Evolutionary conservation across 345 rosid species (phyloP).

Genomic region (Arabis hirsuta): DNA sequence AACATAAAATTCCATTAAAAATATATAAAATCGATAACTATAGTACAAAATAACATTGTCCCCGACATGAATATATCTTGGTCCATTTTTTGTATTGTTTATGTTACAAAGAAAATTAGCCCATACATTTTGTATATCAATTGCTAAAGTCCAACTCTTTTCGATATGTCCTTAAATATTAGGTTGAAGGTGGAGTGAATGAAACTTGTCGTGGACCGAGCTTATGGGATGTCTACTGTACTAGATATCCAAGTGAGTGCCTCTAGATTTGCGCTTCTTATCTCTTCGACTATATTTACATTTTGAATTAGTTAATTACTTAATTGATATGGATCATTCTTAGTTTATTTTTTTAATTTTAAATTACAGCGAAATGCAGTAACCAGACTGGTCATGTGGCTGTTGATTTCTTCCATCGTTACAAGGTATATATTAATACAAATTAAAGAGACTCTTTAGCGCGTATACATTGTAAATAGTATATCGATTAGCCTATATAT

Average conservation of each 20-base stretch:
- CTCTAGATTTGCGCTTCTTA: background rate
- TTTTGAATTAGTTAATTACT: background rate
- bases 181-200: conserved; percentile 43
- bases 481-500: background rate
- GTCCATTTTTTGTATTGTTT: too few species aligned
- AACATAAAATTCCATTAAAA: too few species aligned
- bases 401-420: conserved; percentile 42
- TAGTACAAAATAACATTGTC: too few species aligned
- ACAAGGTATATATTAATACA: conserved; percentile 38
- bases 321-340: background rate
- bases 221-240: conserved; percentile 47
- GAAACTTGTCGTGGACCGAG: conserved; percentile 43
- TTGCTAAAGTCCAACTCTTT: background rate
- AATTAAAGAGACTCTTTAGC: background rate
- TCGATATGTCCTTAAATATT: background rate
- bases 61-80: too few species aligned
- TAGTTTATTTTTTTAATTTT: background rate
- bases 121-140: background rate
- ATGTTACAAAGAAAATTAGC: background rate
- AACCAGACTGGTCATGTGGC: conserved; percentile 30
- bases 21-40: too few species aligned
- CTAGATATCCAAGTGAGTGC: conserved; percentile 29
- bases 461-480: background rate
- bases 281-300: background rate
- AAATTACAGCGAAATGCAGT: conserved; percentile 3